Evolutionary conservation across 345 rosid genomes (phyloP).

Genomic region (Crucihimalaya himalaica): DNA sequence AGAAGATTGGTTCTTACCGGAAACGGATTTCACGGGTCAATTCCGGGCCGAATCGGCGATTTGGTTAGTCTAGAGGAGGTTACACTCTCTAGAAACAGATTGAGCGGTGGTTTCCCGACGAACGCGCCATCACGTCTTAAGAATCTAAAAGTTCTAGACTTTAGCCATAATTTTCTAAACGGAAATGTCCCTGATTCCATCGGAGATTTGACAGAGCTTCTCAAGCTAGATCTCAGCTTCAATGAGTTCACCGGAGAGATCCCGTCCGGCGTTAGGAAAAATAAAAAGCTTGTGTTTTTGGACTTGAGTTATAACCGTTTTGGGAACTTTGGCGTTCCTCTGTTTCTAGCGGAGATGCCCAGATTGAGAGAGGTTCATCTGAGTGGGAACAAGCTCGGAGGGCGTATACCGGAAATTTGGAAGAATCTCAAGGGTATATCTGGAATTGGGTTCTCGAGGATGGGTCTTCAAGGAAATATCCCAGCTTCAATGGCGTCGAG

Average conservation of each 20-base stretch:
- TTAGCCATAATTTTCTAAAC: constrained; percentile 51
- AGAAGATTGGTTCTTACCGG: constrained; percentile 57
- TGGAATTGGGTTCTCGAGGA: constrained; percentile 59
- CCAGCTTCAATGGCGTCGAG: constrained; percentile 57
- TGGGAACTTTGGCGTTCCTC: constrained; percentile 57
- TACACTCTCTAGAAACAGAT: constrained; percentile 56
- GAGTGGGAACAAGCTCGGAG: constrained; percentile 70
- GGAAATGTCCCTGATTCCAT: constrained; percentile 49
- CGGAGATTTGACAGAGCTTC: constrained; percentile 49
- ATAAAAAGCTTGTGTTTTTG: constrained; percentile 51
- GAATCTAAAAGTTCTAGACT: constrained; percentile 52
- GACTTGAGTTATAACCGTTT: constrained; percentile 64
- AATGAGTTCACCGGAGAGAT: constrained; percentile 52
- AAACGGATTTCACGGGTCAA: constrained; percentile 54
- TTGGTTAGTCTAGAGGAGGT: constrained; percentile 55
- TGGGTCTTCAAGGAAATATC: constrained; percentile 56
- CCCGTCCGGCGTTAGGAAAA: constrained; percentile 45
- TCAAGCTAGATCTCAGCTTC: constrained; percentile 68
- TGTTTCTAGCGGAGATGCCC: constrained; percentile 48
- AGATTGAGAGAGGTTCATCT: constrained; percentile 49
- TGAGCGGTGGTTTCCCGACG: constrained; percentile 46
- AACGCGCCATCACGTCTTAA: constrained; percentile 39
- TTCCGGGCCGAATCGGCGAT: constrained; percentile 46
- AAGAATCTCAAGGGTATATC: constrained; percentile 48
- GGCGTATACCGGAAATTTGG: constrained; percentile 65